Base-by-base conservation (phyloP, 768 basidiomycete species). In the Leccinum broughii region DNA sequence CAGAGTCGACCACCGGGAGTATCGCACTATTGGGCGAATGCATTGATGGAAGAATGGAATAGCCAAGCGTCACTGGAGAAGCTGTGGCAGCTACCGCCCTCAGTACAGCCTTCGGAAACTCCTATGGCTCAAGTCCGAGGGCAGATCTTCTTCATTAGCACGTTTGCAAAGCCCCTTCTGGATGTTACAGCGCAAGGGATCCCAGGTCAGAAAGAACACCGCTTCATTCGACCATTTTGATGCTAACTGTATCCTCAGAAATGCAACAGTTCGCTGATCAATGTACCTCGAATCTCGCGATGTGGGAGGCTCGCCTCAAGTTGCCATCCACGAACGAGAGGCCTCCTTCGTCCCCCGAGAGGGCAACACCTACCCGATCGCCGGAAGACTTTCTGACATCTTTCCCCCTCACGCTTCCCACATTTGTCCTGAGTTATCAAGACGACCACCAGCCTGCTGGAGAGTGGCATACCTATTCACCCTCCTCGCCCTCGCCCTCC, bases 1-100 rank as follows among this genome's bases (percentile, higher is more conserved):
- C 67, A 98, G 95, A 89, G 89, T 63, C 94, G 96, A 20, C 96
- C 97, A 1, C 91, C 93, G 63, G 78, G 85, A n/a, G 92, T 97
- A 14, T 93, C 93, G 3, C 86, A 91, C 67, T 87, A 93, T 63
- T 99, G 97, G 97, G 94, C 95, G 8, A 80, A 85, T 14, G 94
- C 92, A 2, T 76, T 99, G 41, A 84, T 89, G 75, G 81, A 87
- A 56, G 97, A 99, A 76, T 98, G 97, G 97, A 81, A 85, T 8
- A 85, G 85, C 11, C 97, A 99, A 73, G 90, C 93, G 2, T 78
- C 81, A 17, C 82, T 98, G 4, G 97, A 99, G 72, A 81, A 84
- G 62, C 83, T 86, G 57, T 84, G 93, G 56, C 81, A 86, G 37
- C 78, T 98, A 32, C 87, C 89, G 30, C 76, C 81, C 8, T 80